Evolutionary conservation across 192 early-diverging fungal genomes (phyloP).

Genomic region (Podila epigama): DNA sequence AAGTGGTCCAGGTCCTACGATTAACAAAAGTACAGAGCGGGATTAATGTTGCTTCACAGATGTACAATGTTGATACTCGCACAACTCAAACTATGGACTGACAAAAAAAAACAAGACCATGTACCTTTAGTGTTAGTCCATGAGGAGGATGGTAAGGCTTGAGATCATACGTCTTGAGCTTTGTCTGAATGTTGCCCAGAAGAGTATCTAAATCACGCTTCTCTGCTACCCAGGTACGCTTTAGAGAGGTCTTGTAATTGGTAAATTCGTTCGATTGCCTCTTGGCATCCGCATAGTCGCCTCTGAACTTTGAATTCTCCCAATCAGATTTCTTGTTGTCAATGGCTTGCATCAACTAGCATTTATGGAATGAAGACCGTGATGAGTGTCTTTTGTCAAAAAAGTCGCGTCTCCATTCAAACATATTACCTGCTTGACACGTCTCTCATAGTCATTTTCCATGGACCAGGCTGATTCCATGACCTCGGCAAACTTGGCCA

Average conservation of each 20-base stretch:
- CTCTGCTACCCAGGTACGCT: conserved; percentile 90
- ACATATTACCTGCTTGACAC: conserved; percentile 64
- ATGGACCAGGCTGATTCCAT: conserved; percentile 92
- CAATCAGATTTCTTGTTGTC: conserved; percentile 70
- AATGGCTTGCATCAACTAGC: conserved; percentile 74
- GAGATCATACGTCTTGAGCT: conserved; percentile 94
- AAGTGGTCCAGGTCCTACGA: conserved; percentile 75
- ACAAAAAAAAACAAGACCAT: background rate
- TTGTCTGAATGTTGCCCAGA: conserved; percentile 96
- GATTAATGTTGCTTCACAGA: background rate
- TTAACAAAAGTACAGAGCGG: background rate
- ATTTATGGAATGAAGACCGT: background rate
- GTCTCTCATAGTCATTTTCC: conserved; percentile 92
- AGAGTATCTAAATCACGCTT: conserved; percentile 91
- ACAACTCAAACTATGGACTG: background rate
- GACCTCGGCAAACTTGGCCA: conserved; percentile 91
- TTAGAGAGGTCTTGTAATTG: conserved; percentile 81
- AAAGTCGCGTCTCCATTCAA: background rate
- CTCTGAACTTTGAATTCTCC: conserved; percentile 67
- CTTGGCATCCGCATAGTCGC: conserved; percentile 80
- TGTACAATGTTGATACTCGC: no score
- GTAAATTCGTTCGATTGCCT: conserved; percentile 76
- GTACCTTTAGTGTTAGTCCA: conserved; percentile 69
- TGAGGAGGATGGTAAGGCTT: conserved; percentile 82
- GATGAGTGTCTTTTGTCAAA: conserved; percentile 1